Evolutionary conservation across 2,329 filamentous ascomycete species (phyloP).

Genomic region (Monosporascus sp.): DNA sequence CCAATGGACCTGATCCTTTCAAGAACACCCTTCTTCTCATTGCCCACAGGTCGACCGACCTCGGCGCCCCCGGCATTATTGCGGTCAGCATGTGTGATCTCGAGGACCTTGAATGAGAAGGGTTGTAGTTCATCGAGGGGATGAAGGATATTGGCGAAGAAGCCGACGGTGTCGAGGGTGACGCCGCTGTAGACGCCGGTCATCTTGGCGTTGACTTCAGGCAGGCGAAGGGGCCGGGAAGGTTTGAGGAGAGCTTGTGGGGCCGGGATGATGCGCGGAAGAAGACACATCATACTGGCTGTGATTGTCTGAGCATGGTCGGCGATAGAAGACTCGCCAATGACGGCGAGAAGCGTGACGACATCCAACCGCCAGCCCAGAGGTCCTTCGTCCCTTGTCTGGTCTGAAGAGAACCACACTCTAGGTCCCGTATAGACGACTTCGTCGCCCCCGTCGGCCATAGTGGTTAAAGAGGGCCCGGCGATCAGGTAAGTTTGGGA

Average conservation of each 20-base stretch:
- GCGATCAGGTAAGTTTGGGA: slow-evolving; percentile 7
- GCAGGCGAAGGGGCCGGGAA: slow-evolving; percentile 48
- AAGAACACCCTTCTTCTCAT: slow-evolving; percentile 2
- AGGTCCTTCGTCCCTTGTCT: slow-evolving; percentile 27
- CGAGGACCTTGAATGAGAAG: slow-evolving; percentile 42
- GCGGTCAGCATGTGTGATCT: slow-evolving; percentile 39
- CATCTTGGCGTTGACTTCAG: slow-evolving; percentile 48
- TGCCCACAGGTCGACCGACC: background rate
- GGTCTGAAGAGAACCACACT: slow-evolving; percentile 27
- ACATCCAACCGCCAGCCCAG: slow-evolving; percentile 53
- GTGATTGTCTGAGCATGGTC: slow-evolving; percentile 55
- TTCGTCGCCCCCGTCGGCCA: slow-evolving; percentile 13
- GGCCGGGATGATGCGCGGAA: slow-evolving; percentile 57
- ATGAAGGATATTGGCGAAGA: slow-evolving; percentile 57
- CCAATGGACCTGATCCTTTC: slow-evolving; percentile 3
- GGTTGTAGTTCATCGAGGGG: slow-evolving; percentile 43
- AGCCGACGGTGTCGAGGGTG: slow-evolving; percentile 49
- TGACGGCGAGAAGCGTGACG: slow-evolving; percentile 57
- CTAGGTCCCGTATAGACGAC: slow-evolving; percentile 1
- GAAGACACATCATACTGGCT: slow-evolving; percentile 49
- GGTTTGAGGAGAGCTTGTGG: slow-evolving; percentile 57
- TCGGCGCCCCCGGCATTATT: slow-evolving; percentile 18
- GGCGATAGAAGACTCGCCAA: slow-evolving; percentile 54
- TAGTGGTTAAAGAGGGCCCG: slow-evolving; percentile 4
- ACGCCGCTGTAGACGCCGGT: slow-evolving; percentile 54